Base-by-base conservation (phyloP, 805 yeast species). In the Saturnispora gosingensis region DNA sequence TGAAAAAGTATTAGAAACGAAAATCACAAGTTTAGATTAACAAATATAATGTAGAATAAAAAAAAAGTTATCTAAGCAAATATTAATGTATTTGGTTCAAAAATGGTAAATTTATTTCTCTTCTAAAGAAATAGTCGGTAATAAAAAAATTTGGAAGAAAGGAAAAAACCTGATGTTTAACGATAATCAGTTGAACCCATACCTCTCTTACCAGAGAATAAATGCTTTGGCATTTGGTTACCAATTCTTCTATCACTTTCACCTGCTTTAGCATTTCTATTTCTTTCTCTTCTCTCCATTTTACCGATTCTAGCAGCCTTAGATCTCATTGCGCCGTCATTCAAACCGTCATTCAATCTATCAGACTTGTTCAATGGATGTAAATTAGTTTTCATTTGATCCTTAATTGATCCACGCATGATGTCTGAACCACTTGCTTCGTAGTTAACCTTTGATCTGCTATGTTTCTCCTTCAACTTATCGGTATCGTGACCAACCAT, bases 201-300 rank as follows among this genome's bases (percentile, higher is more conserved):
- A 75, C 97, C 95, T 73, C 99, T 83, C 79, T 93, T 93, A 73
- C 99, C 99, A 62, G 88, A 73, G 75, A 85, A 86, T 78, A 93
- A 76, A 73, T 93, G 99, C 76, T 90, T 91, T 57, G 97, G 96
- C 73, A 87, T 70, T 56, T 87, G 74, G 49, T 86, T 93, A 50
- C 89, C 79, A 53, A 81, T 75, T 68, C 88, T 96, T 71, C 98
- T 83, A 72, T 93, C 99, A 65, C 87, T 85, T 74, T 93, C 99
- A 74, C 98, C 97, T 59, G 82, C 85, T 71, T 95, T 83, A 43
- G 97, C 97, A 64, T 76, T 70, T 75, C 90, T 83, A 72, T 90
- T 88, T 74, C 98, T 82, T 66, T 86, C 95, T 72, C 96, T 83
- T 80, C 96, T 88, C 69, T 87, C 90, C 61, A 87, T 69, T 75